Evolutionary conservation across 2,329 filamentous ascomycete species (phyloP).

Genomic region (Colletotrichum coccodes): DNA sequence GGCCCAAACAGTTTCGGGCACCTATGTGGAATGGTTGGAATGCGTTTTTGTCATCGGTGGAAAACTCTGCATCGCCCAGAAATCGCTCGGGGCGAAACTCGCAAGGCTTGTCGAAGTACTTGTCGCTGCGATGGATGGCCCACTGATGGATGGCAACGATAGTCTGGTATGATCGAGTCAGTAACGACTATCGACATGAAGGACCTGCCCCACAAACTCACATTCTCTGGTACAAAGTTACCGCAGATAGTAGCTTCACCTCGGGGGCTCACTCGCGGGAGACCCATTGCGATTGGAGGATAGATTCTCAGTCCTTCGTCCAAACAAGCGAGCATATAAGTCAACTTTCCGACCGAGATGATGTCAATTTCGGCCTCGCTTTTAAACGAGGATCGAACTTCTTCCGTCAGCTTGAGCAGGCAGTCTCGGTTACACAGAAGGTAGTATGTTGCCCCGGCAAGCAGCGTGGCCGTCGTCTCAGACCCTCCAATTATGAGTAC

Average conservation of each 20-base stretch:
- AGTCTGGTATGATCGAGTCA: background rate
- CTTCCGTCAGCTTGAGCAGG: slow-evolving; percentile 43
- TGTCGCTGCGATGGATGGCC: slow-evolving; percentile 4
- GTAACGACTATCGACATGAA: too few species aligned
- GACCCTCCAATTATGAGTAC: slow-evolving; percentile 48
- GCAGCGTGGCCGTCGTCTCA: slow-evolving; percentile 56
- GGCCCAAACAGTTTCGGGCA: background rate
- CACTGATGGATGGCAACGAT: slow-evolving; percentile 15
- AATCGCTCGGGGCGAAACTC: slow-evolving; percentile 17
- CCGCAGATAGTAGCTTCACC: background rate
- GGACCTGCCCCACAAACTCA: too few species aligned
- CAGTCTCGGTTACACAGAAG: slow-evolving; percentile 44
- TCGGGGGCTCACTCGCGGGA: background rate
- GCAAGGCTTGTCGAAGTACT: slow-evolving; percentile 1
- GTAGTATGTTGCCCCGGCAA: slow-evolving; percentile 52
- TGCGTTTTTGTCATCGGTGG: slow-evolving; percentile 48
- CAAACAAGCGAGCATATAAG: slow-evolving; percentile 52
- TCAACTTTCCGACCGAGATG: slow-evolving; percentile 39
- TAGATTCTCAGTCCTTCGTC: slow-evolving; percentile 51
- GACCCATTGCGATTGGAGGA: slow-evolving; percentile 41
- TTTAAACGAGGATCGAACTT: slow-evolving; percentile 51
- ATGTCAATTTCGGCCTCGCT: slow-evolving; percentile 50
- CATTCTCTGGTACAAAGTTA: too few species aligned
- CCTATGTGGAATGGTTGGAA: slow-evolving; percentile 59
- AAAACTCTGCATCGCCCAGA: slow-evolving; percentile 2